Conservation (phyloP, 2,329 filamentous ascomycete species). For the Cladophialophora immunda region DNA sequence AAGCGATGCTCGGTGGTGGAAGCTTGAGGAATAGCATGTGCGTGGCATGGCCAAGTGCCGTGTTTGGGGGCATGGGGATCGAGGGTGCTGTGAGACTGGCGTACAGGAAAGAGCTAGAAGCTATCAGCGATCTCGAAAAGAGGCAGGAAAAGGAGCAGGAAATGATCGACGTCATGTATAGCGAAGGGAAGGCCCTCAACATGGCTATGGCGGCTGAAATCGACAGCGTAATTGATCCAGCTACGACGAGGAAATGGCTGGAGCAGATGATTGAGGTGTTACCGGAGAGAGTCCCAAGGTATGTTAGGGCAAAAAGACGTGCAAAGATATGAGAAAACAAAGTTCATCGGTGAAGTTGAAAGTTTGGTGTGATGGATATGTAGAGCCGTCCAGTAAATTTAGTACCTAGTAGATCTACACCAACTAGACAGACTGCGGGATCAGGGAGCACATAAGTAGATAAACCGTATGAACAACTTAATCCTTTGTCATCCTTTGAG, state of each 20-base stretch:
- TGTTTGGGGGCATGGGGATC: constrained; percentile 36
- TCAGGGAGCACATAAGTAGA: too few relatives aligned
- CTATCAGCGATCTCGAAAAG: constrained; percentile 30
- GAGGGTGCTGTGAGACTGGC: constrained; percentile 35
- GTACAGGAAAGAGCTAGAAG: constrained; percentile 34
- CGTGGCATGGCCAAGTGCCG: constrained; percentile 35
- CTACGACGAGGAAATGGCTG: constrained; percentile 35
- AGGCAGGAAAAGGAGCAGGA: constrained; percentile 35
- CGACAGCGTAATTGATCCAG: constrained; percentile 35
- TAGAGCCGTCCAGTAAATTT: constrained; percentile 11
- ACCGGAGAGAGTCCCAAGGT: constrained; percentile 34
- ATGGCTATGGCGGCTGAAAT: constrained; percentile 35
- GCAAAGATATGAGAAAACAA: constrained; percentile 32
- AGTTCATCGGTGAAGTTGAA: constrained; percentile 18
- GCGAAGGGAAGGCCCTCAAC: constrained; percentile 32
- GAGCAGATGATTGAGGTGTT: constrained; percentile 35
- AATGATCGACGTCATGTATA: constrained; percentile 36
- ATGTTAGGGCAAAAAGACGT: constrained; percentile 33
- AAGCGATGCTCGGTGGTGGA: constrained; percentile 36
- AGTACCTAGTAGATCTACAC: constrained; percentile 13
- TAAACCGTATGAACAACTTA: too few relatives aligned
- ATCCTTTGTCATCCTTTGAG: too few relatives aligned
- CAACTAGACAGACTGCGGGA: constrained; percentile 10
- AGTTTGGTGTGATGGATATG: constrained; percentile 20
- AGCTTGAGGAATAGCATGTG: constrained; percentile 37